Evolutionary conservation across 2,329 filamentous ascomycete genomes (phyloP).

Genomic region (Phaeosphaeria sp.): DNA sequence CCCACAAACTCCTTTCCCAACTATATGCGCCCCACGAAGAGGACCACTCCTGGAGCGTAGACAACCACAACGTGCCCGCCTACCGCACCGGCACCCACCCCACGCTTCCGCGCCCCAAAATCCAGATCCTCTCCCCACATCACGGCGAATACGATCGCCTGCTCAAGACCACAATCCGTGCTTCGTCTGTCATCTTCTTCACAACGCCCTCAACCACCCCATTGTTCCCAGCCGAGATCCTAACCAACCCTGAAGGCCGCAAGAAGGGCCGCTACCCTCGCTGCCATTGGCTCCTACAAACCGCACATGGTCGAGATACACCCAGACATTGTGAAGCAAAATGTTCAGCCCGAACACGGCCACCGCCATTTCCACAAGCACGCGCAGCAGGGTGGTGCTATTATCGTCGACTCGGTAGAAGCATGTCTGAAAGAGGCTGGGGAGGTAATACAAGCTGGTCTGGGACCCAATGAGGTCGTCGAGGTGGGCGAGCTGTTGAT

Average conservation of each 20-base stretch:
- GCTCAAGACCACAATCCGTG: constrained; percentile 72
- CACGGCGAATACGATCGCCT: constrained; percentile 74
- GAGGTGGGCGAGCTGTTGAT: constrained; percentile 84
- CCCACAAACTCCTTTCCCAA: constrained; percentile 59
- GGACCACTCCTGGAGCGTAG: constrained; percentile 18
- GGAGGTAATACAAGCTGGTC: constrained; percentile 79
- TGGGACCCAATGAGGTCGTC: constrained; percentile 77
- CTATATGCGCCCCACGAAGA: constrained; percentile 59
- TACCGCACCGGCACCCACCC: constrained; percentile 19
- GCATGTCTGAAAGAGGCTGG: constrained; percentile 84
- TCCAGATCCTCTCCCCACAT: constrained; percentile 71
- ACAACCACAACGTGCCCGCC: constrained; percentile 12
- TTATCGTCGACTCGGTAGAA: constrained; percentile 73
- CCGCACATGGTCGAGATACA: constrained; percentile 84
- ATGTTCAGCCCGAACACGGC: constrained; percentile 60
- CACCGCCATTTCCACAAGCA: constrained; percentile 70
- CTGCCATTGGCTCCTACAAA: constrained; percentile 74
- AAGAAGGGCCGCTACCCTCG: constrained; percentile 73
- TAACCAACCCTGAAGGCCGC: constrained; percentile 74
- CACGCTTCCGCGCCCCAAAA: constrained; percentile 57
- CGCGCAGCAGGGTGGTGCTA: constrained; percentile 63
- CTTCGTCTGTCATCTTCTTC: constrained; percentile 84
- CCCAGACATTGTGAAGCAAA: constrained; percentile 73
- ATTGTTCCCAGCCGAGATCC: constrained; percentile 74
- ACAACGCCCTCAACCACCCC: constrained; percentile 79